phyloP scores from a whole-genome alignment of 2,329 filamentous ascomycete species.

The Hypoxylon sp. region DNA sequence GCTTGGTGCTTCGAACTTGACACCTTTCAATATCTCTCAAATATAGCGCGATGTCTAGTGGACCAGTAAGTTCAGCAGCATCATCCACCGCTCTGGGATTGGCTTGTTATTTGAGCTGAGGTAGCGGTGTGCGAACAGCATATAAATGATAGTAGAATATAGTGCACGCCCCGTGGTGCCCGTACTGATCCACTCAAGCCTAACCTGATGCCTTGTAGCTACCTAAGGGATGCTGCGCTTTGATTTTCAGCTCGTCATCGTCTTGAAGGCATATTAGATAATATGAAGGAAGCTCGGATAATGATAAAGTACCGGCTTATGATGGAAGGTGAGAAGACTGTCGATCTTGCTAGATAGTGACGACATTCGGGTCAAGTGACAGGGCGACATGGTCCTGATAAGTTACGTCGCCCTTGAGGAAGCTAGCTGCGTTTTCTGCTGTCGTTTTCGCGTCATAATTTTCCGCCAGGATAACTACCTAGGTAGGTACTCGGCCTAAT shows the following conservation, averaged over 20 bases:
- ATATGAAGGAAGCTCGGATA: constrained; percentile 33
- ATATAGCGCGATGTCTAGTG: constrained; percentile 26
- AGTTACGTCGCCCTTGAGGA: constrained; percentile 15
- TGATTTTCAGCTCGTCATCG: constrained; percentile 20
- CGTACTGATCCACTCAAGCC: constrained; percentile 33
- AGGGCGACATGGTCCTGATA: constrained; percentile 30
- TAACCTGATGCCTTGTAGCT: constrained; percentile 26
- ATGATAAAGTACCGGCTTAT: constrained; percentile 41
- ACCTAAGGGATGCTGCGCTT: constrained; percentile 19
- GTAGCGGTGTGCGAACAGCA: constrained; percentile 39
- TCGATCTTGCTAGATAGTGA: constrained; percentile 38
- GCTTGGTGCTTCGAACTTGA: constrained; percentile 17
- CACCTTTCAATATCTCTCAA: constrained; percentile 17
- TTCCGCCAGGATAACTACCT: constrained; percentile 21
- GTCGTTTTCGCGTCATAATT: constrained; percentile 33
- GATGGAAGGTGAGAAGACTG: constrained; percentile 21
- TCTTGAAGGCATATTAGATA: constrained; percentile 16
- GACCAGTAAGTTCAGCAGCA: constrained; percentile 18
- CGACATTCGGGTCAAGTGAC: constrained; percentile 40
- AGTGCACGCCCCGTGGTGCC: constrained; percentile 29
- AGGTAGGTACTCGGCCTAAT: constrained; percentile 28
- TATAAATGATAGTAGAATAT: constrained; percentile 24
- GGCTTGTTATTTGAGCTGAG: constrained; percentile 26
- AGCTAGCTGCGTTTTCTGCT: constrained; percentile 14
- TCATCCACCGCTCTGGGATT: constrained; percentile 24